These are phyloP conservation scores for Rosellinia necatrix DNA, from an alignment of 2,329 filamentous ascomycete species.

Conservation along the genomic window DNA sequence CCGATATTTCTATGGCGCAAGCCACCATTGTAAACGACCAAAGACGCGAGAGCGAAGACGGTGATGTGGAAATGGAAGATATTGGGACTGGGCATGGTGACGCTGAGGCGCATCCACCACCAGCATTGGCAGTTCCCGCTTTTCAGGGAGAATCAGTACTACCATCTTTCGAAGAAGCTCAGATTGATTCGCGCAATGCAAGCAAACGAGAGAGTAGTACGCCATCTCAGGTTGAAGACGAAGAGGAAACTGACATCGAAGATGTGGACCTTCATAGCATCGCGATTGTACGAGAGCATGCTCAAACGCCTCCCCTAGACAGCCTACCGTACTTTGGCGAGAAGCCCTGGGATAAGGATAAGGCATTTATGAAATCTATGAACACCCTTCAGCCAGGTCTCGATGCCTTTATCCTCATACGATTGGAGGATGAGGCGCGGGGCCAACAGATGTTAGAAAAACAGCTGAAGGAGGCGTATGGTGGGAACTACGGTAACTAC, in stretches of 20 bases:
- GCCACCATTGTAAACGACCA: constrained; percentile 20
- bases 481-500: constrained; percentile 55
- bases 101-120: constrained; percentile 27
- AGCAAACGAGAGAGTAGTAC: constrained; percentile 46
- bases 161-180: constrained; percentile 37
- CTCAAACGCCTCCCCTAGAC: constrained; percentile 60
- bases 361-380: constrained; percentile 49
- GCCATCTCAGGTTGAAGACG: constrained; percentile 55
- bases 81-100: constrained; percentile 32
- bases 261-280: constrained; percentile 56
- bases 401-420: constrained; percentile 51
- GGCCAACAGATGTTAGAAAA: constrained; percentile 47
- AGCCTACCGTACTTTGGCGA: constrained; percentile 55
- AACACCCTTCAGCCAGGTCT: constrained; percentile 46
- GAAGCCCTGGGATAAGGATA: constrained; percentile 55
- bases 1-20: constrained; percentile 26
- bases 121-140: constrained; percentile 20
- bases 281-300: constrained; percentile 55
- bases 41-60: constrained; percentile 33
- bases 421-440: constrained; percentile 49
- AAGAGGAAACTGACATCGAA: constrained; percentile 61
- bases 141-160: constrained; percentile 30
- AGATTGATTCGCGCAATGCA: constrained; percentile 31
- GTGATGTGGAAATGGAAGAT: constrained; percentile 46
- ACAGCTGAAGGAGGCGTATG: constrained; percentile 48